A percentile compares a stretch with the other conserved stretches of the same genome.
phyloP scores from a whole-genome alignment of 345 rosid genomes.

The Eucalyptus guilfoylei region DNA sequence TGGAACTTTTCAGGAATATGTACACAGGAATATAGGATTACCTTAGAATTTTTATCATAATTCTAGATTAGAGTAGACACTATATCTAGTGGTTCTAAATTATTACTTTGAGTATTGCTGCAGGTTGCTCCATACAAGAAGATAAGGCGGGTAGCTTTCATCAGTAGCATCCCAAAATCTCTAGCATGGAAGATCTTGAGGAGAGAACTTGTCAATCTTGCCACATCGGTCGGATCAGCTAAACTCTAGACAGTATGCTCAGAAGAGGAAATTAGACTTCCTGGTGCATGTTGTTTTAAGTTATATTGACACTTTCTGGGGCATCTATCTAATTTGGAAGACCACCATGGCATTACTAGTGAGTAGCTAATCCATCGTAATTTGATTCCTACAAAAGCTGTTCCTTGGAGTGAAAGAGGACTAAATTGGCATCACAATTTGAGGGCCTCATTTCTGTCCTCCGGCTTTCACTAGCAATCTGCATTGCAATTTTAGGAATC shows the following conservation, averaged over 20 bases:
- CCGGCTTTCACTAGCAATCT: background rate
- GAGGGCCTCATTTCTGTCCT: background rate
- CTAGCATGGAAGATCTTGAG: slow-evolving; percentile 76
- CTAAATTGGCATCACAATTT: background rate
- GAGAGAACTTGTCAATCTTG: slow-evolving; percentile 37
- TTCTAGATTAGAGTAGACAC: background rate
- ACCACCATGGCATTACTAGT: background rate
- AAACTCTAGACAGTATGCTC: background rate
- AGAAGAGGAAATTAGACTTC: background rate
- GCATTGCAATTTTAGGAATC: background rate
- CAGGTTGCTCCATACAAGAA: slow-evolving; percentile 92
- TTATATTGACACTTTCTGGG: background rate
- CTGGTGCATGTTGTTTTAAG: background rate
- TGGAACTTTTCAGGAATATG: background rate
- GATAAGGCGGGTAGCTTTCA: slow-evolving; percentile 60
- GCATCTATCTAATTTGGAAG: background rate
- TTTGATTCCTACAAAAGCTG: background rate
- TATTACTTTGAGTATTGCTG: background rate
- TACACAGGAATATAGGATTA: background rate
- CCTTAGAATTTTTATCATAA: background rate
- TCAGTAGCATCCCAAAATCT: slow-evolving; percentile 49
- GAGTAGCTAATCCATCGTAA: background rate
- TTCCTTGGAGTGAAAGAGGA: background rate
- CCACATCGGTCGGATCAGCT: slow-evolving; percentile 4
- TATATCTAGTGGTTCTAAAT: background rate